Base-by-base conservation (phyloP, 352 stramenopile genomes). In the Globisporangium canariense region DNA sequence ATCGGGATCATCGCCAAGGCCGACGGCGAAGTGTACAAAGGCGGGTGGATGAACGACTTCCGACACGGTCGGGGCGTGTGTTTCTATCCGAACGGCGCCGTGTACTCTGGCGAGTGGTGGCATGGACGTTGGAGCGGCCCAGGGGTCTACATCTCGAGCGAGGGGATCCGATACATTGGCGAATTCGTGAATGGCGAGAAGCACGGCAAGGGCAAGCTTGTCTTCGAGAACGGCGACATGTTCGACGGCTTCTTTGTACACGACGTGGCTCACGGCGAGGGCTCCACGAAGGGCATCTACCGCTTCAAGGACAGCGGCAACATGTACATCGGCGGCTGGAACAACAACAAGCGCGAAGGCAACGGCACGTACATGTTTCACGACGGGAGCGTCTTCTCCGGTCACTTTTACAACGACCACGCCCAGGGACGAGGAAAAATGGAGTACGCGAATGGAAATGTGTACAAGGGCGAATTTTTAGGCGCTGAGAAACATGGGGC, bases 21-120 rank as follows among this genome's bases (percentile, higher is more conserved):
- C 0, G 84, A 94, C 40, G 93, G 93, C 6, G 91, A 97, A 68
- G 74, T 90, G n/a, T 98, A 98, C 79, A 94, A 97, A 66, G 86
- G 86, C 0, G 55, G 90, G 45, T 94, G 84, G 84, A 59, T 77
- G 9, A 66, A 59, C 2, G 84, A 89, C 60, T 86, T 79, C 58
- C 84, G 81, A 11, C 75, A 91, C 43, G 81, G 84, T 1, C 77
- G 59, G 6, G 86, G 86, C 16, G 81, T 92, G 41, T 90, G 79
- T 30, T 93, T 84, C 61, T 93, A 93, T 55, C 63, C 81, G 0
- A 93, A 93, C 64, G 86, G 86, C 8, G 77, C 79, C 8, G 70
- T 93, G 6, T 94, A 93, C 65, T 81, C 81, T 34, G 86, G 86
- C 20, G 62, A 71, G 46, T 94, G 86, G 86, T 88, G 75, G 73